These are phyloP conservation scores for Brassica hybrid DNA, from an alignment of 441 rosid genomes.

Conservation along the genomic window DNA sequence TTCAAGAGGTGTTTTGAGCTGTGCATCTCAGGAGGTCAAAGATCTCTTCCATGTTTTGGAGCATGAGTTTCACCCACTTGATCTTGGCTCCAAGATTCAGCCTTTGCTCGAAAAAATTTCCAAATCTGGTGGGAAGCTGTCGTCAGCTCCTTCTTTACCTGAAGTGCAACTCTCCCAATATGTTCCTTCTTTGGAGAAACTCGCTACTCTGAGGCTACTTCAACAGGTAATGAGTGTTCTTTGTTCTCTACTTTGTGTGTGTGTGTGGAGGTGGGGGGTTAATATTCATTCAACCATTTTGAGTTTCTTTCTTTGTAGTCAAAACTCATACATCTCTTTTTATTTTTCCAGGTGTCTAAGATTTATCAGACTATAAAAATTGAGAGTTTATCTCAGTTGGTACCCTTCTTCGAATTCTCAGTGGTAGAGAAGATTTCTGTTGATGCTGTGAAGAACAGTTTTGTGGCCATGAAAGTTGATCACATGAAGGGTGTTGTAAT, in stretches of 20 bases:
- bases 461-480: slow-evolving; percentile 88
- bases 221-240: slow-evolving; percentile 67
- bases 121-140: slow-evolving; percentile 88
- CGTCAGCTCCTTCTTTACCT: slow-evolving; percentile 89
- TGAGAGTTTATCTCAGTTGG: slow-evolving; percentile 75
- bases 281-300: slow-evolving; percentile 10
- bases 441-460: slow-evolving; percentile 85
- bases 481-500: slow-evolving; percentile 75
- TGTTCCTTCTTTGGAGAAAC: slow-evolving; percentile 83
- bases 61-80: slow-evolving; percentile 86
- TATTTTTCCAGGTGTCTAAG: slow-evolving; percentile 79
- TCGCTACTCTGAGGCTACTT: slow-evolving; percentile 87
- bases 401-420: slow-evolving; percentile 85
- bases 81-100: slow-evolving; percentile 80
- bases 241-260: slow-evolving; percentile 24
- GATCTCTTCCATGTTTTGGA: slow-evolving; percentile 93
- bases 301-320: background rate
- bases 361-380: slow-evolving; percentile 89
- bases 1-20: slow-evolving; percentile 87
- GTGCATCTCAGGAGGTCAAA: slow-evolving; percentile 95
- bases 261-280: background rate
- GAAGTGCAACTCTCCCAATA: slow-evolving; percentile 88
- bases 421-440: slow-evolving; percentile 90
- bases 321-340: background rate
- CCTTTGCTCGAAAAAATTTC: slow-evolving; percentile 79